Evolutionary conservation across 108 stramenopile genomes (phyloP).

Genomic region (Skeletonema grethae): DNA sequence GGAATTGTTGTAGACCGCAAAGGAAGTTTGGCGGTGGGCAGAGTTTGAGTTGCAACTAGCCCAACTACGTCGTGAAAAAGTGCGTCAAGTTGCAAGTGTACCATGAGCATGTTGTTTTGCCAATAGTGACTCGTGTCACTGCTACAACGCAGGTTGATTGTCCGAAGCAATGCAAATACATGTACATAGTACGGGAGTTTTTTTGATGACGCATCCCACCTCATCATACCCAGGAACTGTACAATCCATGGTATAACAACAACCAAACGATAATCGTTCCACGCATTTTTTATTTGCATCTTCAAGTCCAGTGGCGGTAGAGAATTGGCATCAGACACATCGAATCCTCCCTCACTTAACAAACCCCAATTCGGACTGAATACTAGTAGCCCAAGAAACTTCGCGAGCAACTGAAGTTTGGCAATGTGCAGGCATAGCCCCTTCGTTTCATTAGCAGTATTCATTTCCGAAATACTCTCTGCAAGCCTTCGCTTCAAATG

Average conservation of each 20-base stretch:
- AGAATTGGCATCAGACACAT: slow-evolving; percentile 28
- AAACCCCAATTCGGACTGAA: slow-evolving; percentile 80
- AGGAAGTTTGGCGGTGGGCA: slow-evolving; percentile 31
- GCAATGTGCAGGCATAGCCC: slow-evolving; percentile 46
- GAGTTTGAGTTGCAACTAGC: slow-evolving; percentile 41
- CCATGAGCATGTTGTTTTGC: slow-evolving; percentile 30
- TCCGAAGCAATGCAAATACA: slow-evolving; percentile 50
- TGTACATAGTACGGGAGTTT: slow-evolving; percentile 49
- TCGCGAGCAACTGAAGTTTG: slow-evolving; percentile 64
- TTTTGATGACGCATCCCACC: slow-evolving; percentile 64
- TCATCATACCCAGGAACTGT: slow-evolving; percentile 71
- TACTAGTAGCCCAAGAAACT: slow-evolving; percentile 75
- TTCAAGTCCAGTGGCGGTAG: slow-evolving; percentile 43
- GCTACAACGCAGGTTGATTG: slow-evolving; percentile 21
- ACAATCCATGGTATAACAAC: slow-evolving; percentile 66
- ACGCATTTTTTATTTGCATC: slow-evolving; percentile 50
- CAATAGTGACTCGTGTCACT: slow-evolving; percentile 2
- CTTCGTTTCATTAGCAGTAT: slow-evolving; percentile 35
- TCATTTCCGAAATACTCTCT: slow-evolving; percentile 21
- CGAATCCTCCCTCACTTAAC: neutral
- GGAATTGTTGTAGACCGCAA: neutral
- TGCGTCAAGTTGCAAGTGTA: slow-evolving; percentile 57
- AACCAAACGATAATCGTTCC: slow-evolving; percentile 37
- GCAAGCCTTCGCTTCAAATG: slow-evolving; percentile 54
- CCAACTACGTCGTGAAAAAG: slow-evolving; percentile 59